Conservation (phyloP, 345 rosid genomes). For the Moricandia arvensis region DNA sequence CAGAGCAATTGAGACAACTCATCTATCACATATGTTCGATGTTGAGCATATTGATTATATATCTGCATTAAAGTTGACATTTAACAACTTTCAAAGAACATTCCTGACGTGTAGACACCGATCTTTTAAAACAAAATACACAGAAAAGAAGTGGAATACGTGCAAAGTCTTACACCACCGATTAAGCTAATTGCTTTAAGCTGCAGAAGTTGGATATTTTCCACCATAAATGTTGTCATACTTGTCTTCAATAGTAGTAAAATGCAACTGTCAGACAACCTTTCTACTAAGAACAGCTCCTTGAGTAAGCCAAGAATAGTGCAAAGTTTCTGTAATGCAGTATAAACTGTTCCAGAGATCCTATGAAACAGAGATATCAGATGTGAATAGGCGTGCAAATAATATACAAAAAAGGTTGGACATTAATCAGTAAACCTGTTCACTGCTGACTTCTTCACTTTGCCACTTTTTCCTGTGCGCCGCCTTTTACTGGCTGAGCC, state of each 20-base stretch:
- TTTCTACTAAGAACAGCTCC: conserved; percentile 87
- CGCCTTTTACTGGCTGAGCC: conserved; percentile 82
- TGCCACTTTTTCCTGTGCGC: conserved; percentile 59
- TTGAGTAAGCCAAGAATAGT: conserved; percentile 86
- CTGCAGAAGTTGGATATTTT: conserved; percentile 93
- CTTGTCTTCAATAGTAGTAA: conserved; percentile 85
- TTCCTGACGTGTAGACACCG: conserved; percentile 2
- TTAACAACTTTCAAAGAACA: conserved; percentile 2
- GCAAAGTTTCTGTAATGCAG: conserved; percentile 86
- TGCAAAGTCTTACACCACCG: conserved; percentile 64
- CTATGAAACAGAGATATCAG: conserved; percentile 47
- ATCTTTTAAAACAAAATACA: not conserved
- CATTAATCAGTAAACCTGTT: conserved; percentile 63
- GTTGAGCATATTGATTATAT: conserved; percentile 80
- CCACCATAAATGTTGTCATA: conserved; percentile 84
- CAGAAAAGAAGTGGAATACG: not conserved
- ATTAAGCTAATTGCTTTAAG: conserved; percentile 87
- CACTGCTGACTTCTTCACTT: conserved; percentile 68
- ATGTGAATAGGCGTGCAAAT: not conserved
- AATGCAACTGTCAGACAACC: conserved; percentile 94
- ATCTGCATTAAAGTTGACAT: conserved; percentile 53
- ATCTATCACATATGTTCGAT: conserved; percentile 80
- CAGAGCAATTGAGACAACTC: conserved; percentile 84
- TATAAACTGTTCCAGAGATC: conserved; percentile 79
- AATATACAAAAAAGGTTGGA: conserved; percentile 12